Base-by-base conservation (phyloP, 495 filamentous ascomycete genomes). In the Aspergillus hancockii region DNA sequence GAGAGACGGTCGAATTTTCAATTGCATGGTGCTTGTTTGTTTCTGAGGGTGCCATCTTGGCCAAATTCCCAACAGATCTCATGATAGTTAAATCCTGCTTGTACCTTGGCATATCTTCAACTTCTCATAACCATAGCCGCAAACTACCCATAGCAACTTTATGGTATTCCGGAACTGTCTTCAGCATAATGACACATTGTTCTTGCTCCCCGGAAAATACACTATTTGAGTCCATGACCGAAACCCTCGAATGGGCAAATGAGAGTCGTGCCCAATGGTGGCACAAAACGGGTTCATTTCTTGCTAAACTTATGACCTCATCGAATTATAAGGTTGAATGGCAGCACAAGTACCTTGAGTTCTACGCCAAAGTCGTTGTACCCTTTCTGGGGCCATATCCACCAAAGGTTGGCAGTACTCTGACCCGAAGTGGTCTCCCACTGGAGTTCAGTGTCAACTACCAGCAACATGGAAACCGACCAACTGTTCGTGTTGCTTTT, bases 381-480 rank as follows among this genome's bases (percentile, higher is more conserved):
- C 65, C 65, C 0, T 30, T 4, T 25, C 49, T 67, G 1, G 65
- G 65, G 9, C 62, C 62, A 0, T 57, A 67, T 43, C 65, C 62
- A 3, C 46, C 28, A 0, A 0, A 0, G 1, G 63, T 53, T 18
- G 51, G 45, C 31, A 63, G 60, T 34, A 34, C 50, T 1, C 56
- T 67, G 1, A 61, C 62, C 1, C 57, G 49, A 0, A 63, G 51
- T 43, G 65, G 60, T 1, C 54, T 64, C 0, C 59, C 65, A 0
- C 10, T 67, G 4, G 65, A 65, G 19, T 61, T 58, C 38, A 67
- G 65, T 31, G 12, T 67, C 23, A 67, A 67, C 47, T 67, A 56
- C 52, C 62, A 65, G 40, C 49, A 64, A 38, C 23, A n/a, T n/a
- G 47, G 47, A 8, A 25, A 30, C 8, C 30, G 50, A 10, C 62